Evolutionary conservation across 805 yeast genomes (phyloP).

Genomic region (Candida krabiensis): DNA sequence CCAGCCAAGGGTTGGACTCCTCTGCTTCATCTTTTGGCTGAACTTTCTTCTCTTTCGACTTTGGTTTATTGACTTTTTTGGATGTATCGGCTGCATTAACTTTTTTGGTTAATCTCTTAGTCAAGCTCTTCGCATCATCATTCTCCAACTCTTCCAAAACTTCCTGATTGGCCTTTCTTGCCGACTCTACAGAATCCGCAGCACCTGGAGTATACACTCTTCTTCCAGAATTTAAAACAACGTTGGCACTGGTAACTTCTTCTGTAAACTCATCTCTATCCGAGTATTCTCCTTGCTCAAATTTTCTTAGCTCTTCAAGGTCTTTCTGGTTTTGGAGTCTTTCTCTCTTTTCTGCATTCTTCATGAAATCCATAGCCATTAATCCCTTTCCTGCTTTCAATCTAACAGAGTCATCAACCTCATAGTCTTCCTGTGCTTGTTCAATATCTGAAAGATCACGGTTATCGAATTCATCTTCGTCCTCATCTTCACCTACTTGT

Average conservation of each 20-base stretch:
- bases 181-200: constrained; percentile 36
- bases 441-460: constrained; percentile 52
- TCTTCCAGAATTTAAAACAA: constrained; percentile 69
- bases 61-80: constrained; percentile 9
- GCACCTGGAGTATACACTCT: constrained; percentile 73
- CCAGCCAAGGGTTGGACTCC: constrained; percentile 53
- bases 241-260: constrained; percentile 44
- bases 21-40: constrained; percentile 25
- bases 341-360: constrained; percentile 75
- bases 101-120: constrained; percentile 35
- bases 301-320: constrained; percentile 48
- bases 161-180: constrained; percentile 36
- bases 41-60: constrained; percentile 9
- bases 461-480: constrained; percentile 41
- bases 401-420: constrained; percentile 34
- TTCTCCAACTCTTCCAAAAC: constrained; percentile 45
- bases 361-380: constrained; percentile 94
- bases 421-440: constrained; percentile 40
- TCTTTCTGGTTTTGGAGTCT: constrained; percentile 57
- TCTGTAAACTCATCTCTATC: constrained; percentile 36
- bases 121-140: constrained; percentile 50
- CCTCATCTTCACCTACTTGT: constrained; percentile 65
- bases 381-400: constrained; percentile 80
- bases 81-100: constrained; percentile 7
- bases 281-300: constrained; percentile 43